Evolutionary conservation across 164 flowering plant species (phyloP), one percentile per base, ranked within the genome.

Genomic region (Aristolochia contorta): DNA sequence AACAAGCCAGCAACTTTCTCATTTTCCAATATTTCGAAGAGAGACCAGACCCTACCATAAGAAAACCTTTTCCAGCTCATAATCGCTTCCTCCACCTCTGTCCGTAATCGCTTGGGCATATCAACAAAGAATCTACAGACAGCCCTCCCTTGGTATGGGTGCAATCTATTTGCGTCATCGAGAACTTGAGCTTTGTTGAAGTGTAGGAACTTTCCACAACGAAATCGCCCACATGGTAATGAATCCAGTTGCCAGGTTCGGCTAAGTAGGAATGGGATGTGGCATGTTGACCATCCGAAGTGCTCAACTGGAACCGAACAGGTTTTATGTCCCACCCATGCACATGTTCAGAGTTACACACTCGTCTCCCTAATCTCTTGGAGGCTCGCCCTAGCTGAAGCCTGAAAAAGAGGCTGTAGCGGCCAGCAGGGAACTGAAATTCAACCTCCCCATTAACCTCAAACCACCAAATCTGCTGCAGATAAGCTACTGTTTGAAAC

Each of bases 141-240:
- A 91, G 77, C 13, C 96, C 97, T 20, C 96, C 97, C 73, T 91
- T 91, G 3, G 86, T 82, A 67, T 91, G 96, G 21, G 97, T 88
- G 76, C 97, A 91, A 71, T 91, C 97, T 19, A 86, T 91, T 73
- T 91, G 97, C 22, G 80, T 84, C 81, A 82, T 58, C 0, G 97
- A 86, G 63, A 82, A 88, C 56, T 79, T 86, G 73, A 91, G 58
- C 79, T 79, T 84, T 2, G 69, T 86, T 27, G 63, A 65, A 19
- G 54, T 32, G 51, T 69, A 49, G 0, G 81, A 56, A 37, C 70
- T 73, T 49, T 75, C 75, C 2, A 83, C 85, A 1, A 76, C 80
- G 67, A 91, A 91, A 69, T 83, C 86, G 25, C 96, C 97, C 0
- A 63, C 85, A 55, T 79, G 87, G 81, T 84, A 79, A 52, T 74